Base-by-base conservation (phyloP, 169 alveolate species). In the Eimeria praecox region DNA sequence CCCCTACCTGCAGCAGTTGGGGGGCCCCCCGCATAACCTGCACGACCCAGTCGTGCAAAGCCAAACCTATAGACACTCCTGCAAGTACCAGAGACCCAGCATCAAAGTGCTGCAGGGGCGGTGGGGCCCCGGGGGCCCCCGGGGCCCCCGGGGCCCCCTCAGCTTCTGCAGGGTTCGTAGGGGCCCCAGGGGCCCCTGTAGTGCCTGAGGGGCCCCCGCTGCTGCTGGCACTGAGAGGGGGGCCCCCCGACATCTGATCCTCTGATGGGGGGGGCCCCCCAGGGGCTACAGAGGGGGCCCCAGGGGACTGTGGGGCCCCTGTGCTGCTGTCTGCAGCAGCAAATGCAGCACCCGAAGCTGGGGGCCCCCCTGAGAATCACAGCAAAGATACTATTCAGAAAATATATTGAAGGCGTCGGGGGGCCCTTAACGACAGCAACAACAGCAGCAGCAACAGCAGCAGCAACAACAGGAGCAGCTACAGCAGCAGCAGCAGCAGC, bases 41-140 rank as follows among this genome's bases (percentile, higher is more conserved):
- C 49, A 75, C 54, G 14, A 59, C 49, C 86, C 86, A 75, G 86
- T 75, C 86, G 46, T 75, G 56, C 38, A 75, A n/a, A 8, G 86
- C 86, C 86, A 75, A 42, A 35, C 86, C 86, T 59, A 75, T 59
- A 16, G 86, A 40, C 86, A 75, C 62, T n/a, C 86, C 86, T 1
- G 86, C 56, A n/a, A 75, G 86, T 35, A 75, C 8, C 62, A 75
- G 27, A 75, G 86, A 38, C 18, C n/a, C 86, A 3, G 59, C 86
- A 8, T 75, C 86, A 75, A 75, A 75, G 59, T 33, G 54, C 86
- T 40, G 49, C 86, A 75, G 8, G 14, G 86, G 30, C 18, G 38
- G 78, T 38, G 78, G 78, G 78, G 27, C 78, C 78, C 78, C 78
- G 44, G 78, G 78, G 78, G 78, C 78, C 78, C 44, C 44, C 20